A percentile compares a stretch with the other conserved stretches of the same genome.
These are phyloP conservation scores for Polyplosphaeria fusca DNA, from an alignment of 495 filamentous ascomycete genomes.

Conservation along the genomic window DNA sequence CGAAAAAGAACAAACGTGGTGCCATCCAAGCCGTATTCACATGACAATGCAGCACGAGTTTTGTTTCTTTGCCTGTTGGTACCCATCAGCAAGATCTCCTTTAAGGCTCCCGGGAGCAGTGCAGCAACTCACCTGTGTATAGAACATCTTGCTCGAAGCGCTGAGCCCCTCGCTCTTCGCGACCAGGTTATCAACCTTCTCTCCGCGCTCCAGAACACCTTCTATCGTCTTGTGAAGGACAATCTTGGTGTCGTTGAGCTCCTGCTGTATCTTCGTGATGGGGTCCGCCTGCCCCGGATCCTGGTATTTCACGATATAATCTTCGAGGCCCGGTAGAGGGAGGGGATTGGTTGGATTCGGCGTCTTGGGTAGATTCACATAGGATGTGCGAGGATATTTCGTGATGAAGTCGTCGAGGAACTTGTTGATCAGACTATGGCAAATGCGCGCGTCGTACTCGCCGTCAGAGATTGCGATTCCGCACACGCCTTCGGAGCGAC, in stretches of 20 bases:
- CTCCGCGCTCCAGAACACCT: constrained; percentile 77
- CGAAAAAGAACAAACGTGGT: too few species aligned
- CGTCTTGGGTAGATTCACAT: constrained; percentile 51
- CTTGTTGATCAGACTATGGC: constrained; percentile 91
- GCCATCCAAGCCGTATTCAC: too few species aligned
- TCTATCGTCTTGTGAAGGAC: constrained; percentile 96
- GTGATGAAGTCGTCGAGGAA: constrained; percentile 90
- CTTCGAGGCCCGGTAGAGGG: constrained; percentile 67
- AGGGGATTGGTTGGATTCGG: constrained; percentile 54
- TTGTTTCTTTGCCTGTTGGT: constrained; percentile 79
- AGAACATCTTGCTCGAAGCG: constrained; percentile 94
- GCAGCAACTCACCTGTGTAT: constrained; percentile 58
- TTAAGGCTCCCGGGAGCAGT: background rate
- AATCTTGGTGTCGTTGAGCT: constrained; percentile 97
- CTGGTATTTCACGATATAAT: constrained; percentile 85
- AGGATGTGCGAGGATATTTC: constrained; percentile 67
- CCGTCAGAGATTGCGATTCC: constrained; percentile 78
- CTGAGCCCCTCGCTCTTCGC: constrained; percentile 84
- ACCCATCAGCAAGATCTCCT: background rate
- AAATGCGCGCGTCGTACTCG: constrained; percentile 81
- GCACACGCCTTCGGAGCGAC: constrained; percentile 78
- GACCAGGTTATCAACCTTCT: constrained; percentile 89
- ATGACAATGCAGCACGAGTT: constrained; percentile 89
- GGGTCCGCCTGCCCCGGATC: constrained; percentile 83
- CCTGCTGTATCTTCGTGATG: constrained; percentile 93